Evolutionary conservation across 495 filamentous ascomycete genomes (phyloP).

Genomic region (Aspergillus kassunensis): DNA sequence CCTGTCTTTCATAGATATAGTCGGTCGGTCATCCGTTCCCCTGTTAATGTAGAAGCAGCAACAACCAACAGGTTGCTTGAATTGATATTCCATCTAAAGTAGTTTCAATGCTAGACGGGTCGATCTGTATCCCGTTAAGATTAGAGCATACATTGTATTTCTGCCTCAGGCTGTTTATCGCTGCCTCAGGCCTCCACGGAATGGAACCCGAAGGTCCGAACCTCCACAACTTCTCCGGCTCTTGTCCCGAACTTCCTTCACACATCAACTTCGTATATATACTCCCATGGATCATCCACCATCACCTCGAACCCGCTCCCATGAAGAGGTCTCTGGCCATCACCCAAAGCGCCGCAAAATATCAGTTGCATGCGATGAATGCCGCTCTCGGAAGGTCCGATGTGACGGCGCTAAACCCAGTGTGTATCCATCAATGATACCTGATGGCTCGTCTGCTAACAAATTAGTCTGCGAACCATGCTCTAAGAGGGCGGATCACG

Average conservation of each 20-base stretch:
- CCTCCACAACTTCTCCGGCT: neutral
- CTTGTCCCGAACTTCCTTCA: neutral
- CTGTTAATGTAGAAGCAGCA: no score
- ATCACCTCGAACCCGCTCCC: neutral
- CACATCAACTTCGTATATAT: no score
- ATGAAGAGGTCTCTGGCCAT: neutral
- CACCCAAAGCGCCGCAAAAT: conserved; percentile 33
- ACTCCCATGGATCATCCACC: conserved; percentile 1
- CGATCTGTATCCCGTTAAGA: no score
- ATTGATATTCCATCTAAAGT: no score
- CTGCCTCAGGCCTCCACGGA: neutral
- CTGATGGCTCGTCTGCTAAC: conserved; percentile 12
- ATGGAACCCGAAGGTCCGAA: neutral
- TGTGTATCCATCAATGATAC: conserved; percentile 11
- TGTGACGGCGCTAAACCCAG: conserved; percentile 39
- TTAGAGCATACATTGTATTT: no score
- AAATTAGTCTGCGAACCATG: conserved; percentile 39
- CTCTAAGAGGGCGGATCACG: conserved; percentile 19
- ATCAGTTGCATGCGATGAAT: conserved; percentile 36
- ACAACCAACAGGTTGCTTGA: no score
- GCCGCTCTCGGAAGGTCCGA: conserved; percentile 32
- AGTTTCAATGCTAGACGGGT: no score
- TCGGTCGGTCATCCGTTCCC: no score
- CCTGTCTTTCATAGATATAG: no score
- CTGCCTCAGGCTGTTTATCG: no score